Base-by-base conservation (phyloP, 202 grass and related monocot species). In the Schoenoplectus triqueter region DNA sequence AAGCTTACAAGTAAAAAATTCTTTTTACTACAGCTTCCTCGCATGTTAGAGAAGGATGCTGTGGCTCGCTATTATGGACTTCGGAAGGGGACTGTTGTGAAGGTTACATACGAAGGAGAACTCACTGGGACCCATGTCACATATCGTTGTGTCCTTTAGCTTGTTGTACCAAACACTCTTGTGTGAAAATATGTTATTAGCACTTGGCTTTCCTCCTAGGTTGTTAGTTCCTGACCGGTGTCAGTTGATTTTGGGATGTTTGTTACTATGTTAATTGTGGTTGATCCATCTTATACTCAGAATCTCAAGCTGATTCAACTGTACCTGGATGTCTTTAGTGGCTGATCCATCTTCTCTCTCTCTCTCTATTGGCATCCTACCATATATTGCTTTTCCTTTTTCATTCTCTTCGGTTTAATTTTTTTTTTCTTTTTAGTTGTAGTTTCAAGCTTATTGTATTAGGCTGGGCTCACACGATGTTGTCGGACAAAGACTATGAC, bases 41-140 rank as follows among this genome's bases (percentile, higher is more conserved):
- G 87, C 39, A 95, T 98, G 96, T 88, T 92, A 22, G 93, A 92
- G 81, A 89, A 17, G 20, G 96, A 95, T 94, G 86, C 96, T 63
- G 66, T 95, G 90, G 85, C 96, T 86, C 88, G 96, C 54, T 95
- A 95, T 69, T 89, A 92, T 10, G 96, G 93, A 59, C 91, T 92
- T 45, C 73, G 80, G 84, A 98, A 95, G 84, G 93, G 95, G 73
- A 92, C 92, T 0, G 69, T 98, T 19, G 52, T 98, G 85, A 98
- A 92, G 84, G 87, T 98, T 56, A 87, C 65, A 41, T 98, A 91
- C 31, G 91, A 95, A 47, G 87, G 88, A 6, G 93, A 98, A 82
- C 88, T 92, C 54, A 98, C 95, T 0, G 88, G 85, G 18, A 56
- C 88, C 31, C 91, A 89, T 87, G 90, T 90, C 46, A 93, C 91